Conservation (phyloP, 257 asterid genomes). For the Coffea eugenioides region DNA sequence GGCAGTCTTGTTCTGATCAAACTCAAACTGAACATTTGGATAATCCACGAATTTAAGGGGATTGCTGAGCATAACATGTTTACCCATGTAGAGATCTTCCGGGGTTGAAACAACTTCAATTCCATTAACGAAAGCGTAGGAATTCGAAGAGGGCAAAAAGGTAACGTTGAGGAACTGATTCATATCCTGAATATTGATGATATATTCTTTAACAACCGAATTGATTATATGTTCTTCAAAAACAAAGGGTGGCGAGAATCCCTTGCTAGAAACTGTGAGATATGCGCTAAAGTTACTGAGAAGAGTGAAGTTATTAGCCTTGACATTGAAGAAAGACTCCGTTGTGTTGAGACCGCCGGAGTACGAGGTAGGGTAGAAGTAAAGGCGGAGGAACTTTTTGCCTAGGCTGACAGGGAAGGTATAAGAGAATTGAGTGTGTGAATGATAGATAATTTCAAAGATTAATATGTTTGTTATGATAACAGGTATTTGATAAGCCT, state of each 20-base stretch:
- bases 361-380: constrained; percentile 42
- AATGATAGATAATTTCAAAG: too few relatives aligned
- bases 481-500: too few relatives aligned
- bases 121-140: constrained; percentile 58
- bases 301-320: constrained; percentile 38
- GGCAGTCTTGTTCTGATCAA: constrained; percentile 26
- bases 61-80: background rate
- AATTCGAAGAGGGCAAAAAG: constrained; percentile 36
- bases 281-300: constrained; percentile 45
- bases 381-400: constrained; percentile 52
- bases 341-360: constrained; percentile 13
- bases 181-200: constrained; percentile 30
- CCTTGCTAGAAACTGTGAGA: background rate
- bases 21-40: background rate
- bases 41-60: background rate
- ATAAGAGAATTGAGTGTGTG: constrained; percentile 55
- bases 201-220: constrained; percentile 26
- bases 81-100: constrained; percentile 26
- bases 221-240: too few relatives aligned
- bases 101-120: constrained; percentile 61
- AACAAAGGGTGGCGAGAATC: background rate
- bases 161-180: constrained; percentile 33
- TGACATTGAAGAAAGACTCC: constrained; percentile 32
- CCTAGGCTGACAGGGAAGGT: constrained; percentile 42
- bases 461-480: too few relatives aligned